phyloP scores from a whole-genome alignment of 2,329 filamentous ascomycete genomes.

The Hypoxylon sp. region DNA sequence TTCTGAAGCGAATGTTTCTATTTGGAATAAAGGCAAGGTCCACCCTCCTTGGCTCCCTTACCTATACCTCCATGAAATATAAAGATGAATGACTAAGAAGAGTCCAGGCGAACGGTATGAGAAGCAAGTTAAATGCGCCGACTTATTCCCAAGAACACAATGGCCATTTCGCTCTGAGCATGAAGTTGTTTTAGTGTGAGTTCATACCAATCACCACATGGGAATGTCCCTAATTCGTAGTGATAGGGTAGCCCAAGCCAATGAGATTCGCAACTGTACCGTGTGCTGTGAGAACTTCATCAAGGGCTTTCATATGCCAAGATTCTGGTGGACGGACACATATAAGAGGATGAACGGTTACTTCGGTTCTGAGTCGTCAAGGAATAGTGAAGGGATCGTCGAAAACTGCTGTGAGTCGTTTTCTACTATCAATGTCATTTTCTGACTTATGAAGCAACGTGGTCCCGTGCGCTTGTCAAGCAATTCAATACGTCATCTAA shows the following conservation, averaged over 20 bases:
- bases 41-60: background rate
- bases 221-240: background rate
- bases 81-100: background rate
- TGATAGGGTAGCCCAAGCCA: constrained; percentile 2
- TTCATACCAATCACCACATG: background rate
- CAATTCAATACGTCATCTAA: background rate
- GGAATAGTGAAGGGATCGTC: background rate
- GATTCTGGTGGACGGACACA: constrained; percentile 26
- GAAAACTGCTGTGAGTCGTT: constrained; percentile 6
- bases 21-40: background rate
- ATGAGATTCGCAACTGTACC: constrained; percentile 2
- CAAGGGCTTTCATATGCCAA: constrained; percentile 11
- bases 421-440: background rate
- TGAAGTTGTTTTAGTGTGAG: constrained; percentile 2
- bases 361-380: constrained; percentile 16
- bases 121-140: background rate
- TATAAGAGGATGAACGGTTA: constrained; percentile 31
- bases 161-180: constrained; percentile 4
- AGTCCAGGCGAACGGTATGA: background rate
- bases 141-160: background rate
- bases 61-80: too few relatives aligned
- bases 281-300: constrained; percentile 2
- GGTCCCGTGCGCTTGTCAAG: constrained; percentile 11
- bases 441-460: constrained; percentile 9
- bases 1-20: background rate